Evolutionary conservation across 768 basidiomycete genomes (phyloP), one percentile per base, ranked within the genome.

Genomic region (Suillus hirtellus): DNA sequence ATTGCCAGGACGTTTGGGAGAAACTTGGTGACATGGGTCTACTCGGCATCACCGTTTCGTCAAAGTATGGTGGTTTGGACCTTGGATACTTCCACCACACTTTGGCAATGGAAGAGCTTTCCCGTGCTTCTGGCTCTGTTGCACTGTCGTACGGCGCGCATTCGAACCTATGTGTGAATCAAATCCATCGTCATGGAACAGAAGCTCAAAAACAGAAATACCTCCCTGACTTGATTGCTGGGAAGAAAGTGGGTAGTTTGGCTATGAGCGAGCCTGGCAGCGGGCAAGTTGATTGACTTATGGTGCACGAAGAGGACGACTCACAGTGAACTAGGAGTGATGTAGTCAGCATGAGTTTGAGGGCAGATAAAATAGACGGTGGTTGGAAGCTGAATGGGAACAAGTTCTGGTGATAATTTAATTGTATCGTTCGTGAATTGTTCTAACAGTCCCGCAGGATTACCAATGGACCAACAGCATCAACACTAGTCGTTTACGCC

Each of bases 211-310:
- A 95, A 75, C 76, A 78, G 61, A 76, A 90, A 74, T 96, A 95
- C 74, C 83, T 98, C 5, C 87, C 89, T 4, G 88, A 89, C 70
- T 81, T 97, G 52, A 78, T 96, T 43, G 81, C 85, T 35, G 96
- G 96, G 24, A 85, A 81, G 71, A 90, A 92, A 73, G 85, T 98
- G 37, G 96, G 96, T 44, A 89, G 91, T 68, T 80, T 98, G 65
- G 96, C 96, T 2, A 98, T 98, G 96, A 93, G 91, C 69, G 96
- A 98, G 79, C 83, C 90, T 2, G 93, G 91, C 17, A 88, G 89
- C 68, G 96, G 96, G 74, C 76, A 60, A 37, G 62, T 42, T n/a
- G 19, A 31, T 37, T 21, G 44, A 59, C 35, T 24, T 53, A 17
- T 19, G 3, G 40, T 40, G 6, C 15, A 9, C 7, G 31, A 10